These are phyloP conservation scores for Epichloe sibirici DNA, from an alignment of 2,329 filamentous ascomycete genomes.

Conservation along the genomic window DNA sequence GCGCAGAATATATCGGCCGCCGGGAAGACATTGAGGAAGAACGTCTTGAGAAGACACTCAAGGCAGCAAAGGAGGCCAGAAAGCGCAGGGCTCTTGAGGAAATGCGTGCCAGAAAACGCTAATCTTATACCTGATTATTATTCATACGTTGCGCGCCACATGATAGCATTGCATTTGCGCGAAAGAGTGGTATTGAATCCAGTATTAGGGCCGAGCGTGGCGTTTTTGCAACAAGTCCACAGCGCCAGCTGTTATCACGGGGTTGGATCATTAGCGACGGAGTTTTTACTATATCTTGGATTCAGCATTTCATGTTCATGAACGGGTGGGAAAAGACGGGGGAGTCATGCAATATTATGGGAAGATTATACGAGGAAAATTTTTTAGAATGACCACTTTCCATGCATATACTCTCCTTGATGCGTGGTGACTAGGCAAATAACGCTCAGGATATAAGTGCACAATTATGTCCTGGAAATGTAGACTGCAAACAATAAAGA, in stretches of 20 bases:
- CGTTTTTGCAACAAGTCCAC: not conserved
- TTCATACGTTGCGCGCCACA: not conserved
- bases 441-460: not conserved
- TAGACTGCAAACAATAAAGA: too few species aligned
- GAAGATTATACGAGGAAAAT: not conserved
- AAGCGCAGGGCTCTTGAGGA: slow-evolving; percentile 30
- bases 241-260: not conserved
- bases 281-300: slow-evolving; percentile 16
- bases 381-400: not conserved
- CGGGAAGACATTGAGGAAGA: slow-evolving; percentile 56
- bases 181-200: not conserved
- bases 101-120: slow-evolving; percentile 20
- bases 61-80: slow-evolving; percentile 48
- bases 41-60: slow-evolving; percentile 47
- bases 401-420: not conserved
- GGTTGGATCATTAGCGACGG: slow-evolving; percentile 25
- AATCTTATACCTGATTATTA: not conserved
- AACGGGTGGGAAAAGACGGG: not conserved
- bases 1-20: slow-evolving; percentile 48
- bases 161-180: not conserved
- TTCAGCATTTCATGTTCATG: not conserved
- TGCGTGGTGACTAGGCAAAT: not conserved
- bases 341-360: not conserved
- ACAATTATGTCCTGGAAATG: not conserved
- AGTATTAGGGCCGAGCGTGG: not conserved